Evolutionary conservation across 2,329 filamentous ascomycete species (phyloP).

Genomic region (Microcera coccophila): DNA sequence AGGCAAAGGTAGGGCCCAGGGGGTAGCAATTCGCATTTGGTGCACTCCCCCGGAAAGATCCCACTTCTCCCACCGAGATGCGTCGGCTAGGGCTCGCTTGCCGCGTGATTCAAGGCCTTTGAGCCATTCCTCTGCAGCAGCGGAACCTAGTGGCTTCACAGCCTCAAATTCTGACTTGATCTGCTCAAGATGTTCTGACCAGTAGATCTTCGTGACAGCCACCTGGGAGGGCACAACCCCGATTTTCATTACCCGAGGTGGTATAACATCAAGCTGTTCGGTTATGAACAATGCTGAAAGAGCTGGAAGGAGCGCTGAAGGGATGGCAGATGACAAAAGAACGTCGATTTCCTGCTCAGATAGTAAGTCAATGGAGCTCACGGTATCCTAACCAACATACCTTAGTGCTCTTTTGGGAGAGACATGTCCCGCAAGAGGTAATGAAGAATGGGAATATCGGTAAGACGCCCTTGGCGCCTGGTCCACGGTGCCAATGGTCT

Average conservation of each 20-base stretch:
- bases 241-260: conserved; percentile 51
- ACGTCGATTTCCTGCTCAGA: conserved; percentile 64
- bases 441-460: conserved; percentile 70
- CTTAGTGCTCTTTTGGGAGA: conserved; percentile 58
- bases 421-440: conserved; percentile 63
- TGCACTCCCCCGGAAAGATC: conserved; percentile 44
- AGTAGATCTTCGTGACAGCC: conserved; percentile 63
- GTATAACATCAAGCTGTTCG: conserved; percentile 56
- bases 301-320: conserved; percentile 61
- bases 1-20: conserved; percentile 1
- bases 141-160: conserved; percentile 62
- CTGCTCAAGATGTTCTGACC: conserved; percentile 56
- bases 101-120: conserved; percentile 68
- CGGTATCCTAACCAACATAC: conserved; percentile 43
- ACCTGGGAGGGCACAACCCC: conserved; percentile 44
- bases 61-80: conserved; percentile 73
- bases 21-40: conserved; percentile 32
- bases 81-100: conserved; percentile 56
- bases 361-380: conserved; percentile 24
- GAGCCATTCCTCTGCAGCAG: conserved; percentile 71
- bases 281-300: conserved; percentile 67
- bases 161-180: conserved; percentile 60
- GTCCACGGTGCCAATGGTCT: conserved; percentile 56
- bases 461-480: conserved; percentile 56
- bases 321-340: conserved; percentile 57